Conservation (phyloP, 2,329 filamentous ascomycete species). For the Aspergillus transmontanensis region DNA sequence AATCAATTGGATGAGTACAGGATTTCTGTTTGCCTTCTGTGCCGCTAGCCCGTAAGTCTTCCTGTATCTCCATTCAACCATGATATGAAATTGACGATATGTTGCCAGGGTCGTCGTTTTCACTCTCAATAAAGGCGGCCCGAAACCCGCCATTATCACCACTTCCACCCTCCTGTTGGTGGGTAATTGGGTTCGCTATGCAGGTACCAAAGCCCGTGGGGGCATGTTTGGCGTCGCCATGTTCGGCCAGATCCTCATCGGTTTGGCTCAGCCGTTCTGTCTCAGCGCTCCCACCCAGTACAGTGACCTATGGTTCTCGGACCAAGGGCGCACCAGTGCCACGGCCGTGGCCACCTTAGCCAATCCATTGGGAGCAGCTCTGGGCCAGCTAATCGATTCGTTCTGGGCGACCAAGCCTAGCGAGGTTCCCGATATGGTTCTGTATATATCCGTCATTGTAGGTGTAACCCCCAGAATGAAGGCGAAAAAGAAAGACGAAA, state of each 20-base stretch:
- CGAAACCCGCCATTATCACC: conserved; percentile 74
- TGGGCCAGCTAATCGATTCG: conserved; percentile 85
- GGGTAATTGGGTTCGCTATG: conserved; percentile 92
- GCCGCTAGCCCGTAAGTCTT: conserved; percentile 63
- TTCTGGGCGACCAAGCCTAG: conserved; percentile 66
- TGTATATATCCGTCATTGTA: conserved; percentile 83
- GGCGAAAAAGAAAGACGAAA: neutral
- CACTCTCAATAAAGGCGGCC: conserved; percentile 74
- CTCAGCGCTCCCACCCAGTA: conserved; percentile 87
- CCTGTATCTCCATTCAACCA: neutral
- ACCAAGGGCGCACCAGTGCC: conserved; percentile 77
- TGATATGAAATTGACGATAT: neutral
- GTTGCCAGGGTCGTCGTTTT: conserved; percentile 63
- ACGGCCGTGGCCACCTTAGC: conserved; percentile 83
- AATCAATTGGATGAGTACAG: conserved; percentile 92
- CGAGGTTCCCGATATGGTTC: conserved; percentile 77
- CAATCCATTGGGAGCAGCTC: conserved; percentile 85
- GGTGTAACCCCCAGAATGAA: conserved; percentile 33
- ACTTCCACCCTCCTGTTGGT: conserved; percentile 73
- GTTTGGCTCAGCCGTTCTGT: conserved; percentile 88
- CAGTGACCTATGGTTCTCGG: conserved; percentile 93
- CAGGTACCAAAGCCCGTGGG: conserved; percentile 60
- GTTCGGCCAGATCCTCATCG: conserved; percentile 89
- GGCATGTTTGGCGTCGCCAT: conserved; percentile 77
- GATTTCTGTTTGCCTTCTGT: conserved; percentile 83